These are phyloP conservation scores for Ophiostoma tasmaniense DNA, from an alignment of 2,329 filamentous ascomycete species.

Conservation along the genomic window DNA sequence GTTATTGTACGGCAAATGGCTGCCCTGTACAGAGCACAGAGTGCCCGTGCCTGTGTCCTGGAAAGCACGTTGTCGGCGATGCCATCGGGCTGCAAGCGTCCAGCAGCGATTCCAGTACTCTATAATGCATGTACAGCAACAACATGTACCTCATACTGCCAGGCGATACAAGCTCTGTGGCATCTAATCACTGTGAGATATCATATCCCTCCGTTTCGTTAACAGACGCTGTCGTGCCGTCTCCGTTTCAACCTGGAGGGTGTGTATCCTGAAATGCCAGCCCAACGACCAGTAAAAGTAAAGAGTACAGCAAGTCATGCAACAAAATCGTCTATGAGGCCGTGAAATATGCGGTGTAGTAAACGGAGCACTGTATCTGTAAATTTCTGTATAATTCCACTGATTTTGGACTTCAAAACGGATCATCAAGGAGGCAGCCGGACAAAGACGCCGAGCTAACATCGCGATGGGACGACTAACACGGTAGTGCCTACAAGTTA, in stretches of 20 bases:
- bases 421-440: constrained; percentile 5
- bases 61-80: not conserved
- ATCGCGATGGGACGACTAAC: constrained; percentile 2
- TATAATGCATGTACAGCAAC: not conserved
- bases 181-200: not conserved
- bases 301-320: not conserved
- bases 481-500: not conserved
- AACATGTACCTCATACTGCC: not conserved
- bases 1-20: not conserved
- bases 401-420: not conserved
- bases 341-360: not conserved
- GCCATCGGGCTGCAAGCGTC: not conserved
- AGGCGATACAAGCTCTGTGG: not conserved
- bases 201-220: not conserved
- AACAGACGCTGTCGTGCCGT: not conserved
- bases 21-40: not conserved
- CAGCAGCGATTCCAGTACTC: not conserved
- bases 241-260: not conserved
- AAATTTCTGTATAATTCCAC: not conserved
- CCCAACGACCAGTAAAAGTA: not conserved
- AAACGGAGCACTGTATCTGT: not conserved
- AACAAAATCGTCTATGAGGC: not conserved
- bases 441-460: constrained; percentile 1
- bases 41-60: not conserved
- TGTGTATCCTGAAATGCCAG: not conserved